Conservation (phyloP, 495 filamentous ascomycete genomes). For the Amniculicola lignicola region DNA sequence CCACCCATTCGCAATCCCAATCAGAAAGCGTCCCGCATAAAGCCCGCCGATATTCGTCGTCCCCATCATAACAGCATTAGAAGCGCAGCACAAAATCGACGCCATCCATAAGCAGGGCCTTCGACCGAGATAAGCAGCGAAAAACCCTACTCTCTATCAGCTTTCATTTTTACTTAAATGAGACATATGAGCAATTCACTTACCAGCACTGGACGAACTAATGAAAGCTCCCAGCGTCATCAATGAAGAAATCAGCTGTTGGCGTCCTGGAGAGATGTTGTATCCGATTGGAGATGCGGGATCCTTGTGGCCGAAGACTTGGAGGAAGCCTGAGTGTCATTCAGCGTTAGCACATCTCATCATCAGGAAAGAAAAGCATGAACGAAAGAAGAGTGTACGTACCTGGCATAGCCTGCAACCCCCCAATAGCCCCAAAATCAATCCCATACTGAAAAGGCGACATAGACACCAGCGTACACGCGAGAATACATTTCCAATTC, state of each 20-base stretch:
- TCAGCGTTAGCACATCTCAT: neutral
- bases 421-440: conserved; percentile 60
- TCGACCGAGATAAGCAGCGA: conserved; percentile 51
- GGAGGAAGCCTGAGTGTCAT: neutral
- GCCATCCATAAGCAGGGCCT: conserved; percentile 40
- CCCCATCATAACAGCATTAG: conserved; percentile 27
- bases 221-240: conserved; percentile 62
- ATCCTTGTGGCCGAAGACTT: conserved; percentile 37
- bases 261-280: conserved; percentile 53
- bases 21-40: conserved; percentile 27
- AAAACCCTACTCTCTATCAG: too few species aligned
- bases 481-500: conserved; percentile 44
- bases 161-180: too few species aligned
- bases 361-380: neutral
- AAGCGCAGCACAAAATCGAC: conserved; percentile 16
- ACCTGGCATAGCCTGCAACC: conserved; percentile 60
- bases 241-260: conserved; percentile 57
- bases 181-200: too few species aligned
- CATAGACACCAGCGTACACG: conserved; percentile 50
- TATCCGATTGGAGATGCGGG: conserved; percentile 49
- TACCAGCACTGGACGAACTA: conserved; percentile 53
- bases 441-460: conserved; percentile 62
- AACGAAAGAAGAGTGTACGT: conserved; percentile 46
- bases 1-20: conserved; percentile 27
- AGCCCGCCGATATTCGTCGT: conserved; percentile 19